Conservation (phyloP, 1,284 basidiomycete species). For the Puccinia brachypodii region DNA sequence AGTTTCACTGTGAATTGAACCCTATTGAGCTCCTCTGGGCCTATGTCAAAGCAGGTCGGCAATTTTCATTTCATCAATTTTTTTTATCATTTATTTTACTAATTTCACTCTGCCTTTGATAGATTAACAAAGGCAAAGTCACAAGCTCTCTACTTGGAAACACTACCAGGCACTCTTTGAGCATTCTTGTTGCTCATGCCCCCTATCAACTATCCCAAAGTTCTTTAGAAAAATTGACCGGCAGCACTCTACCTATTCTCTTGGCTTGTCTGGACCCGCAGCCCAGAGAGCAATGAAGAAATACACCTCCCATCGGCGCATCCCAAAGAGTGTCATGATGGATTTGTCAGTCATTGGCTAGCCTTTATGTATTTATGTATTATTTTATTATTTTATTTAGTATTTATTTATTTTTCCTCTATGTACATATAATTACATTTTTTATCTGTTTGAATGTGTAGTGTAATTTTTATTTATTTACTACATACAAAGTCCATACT, state of each 20-base stretch:
- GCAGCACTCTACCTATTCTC: background rate
- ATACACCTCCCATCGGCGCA: background rate
- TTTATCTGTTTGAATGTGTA: too few relatives aligned
- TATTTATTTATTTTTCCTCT: too few relatives aligned
- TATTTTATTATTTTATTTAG: too few relatives aligned
- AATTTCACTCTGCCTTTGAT: background rate
- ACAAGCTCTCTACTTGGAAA: background rate
- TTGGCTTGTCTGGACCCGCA: background rate
- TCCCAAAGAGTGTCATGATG: background rate
- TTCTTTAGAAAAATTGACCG: background rate
- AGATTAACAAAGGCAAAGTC: background rate
- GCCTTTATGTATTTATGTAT: too few relatives aligned
- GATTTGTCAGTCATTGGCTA: background rate
- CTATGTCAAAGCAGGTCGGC: background rate
- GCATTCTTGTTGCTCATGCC: background rate
- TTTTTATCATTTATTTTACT: background rate
- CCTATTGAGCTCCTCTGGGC: background rate
- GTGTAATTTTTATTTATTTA: too few relatives aligned
- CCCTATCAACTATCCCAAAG: background rate
- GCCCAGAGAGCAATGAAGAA: background rate
- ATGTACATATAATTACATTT: too few relatives aligned
- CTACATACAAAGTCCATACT: too few relatives aligned
- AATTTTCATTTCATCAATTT: background rate
- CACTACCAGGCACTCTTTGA: background rate
- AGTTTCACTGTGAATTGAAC: background rate